These are phyloP conservation scores for Pseudohyphozyma bogoriensis DNA, from an alignment of 768 basidiomycete species.

Conservation along the genomic window DNA sequence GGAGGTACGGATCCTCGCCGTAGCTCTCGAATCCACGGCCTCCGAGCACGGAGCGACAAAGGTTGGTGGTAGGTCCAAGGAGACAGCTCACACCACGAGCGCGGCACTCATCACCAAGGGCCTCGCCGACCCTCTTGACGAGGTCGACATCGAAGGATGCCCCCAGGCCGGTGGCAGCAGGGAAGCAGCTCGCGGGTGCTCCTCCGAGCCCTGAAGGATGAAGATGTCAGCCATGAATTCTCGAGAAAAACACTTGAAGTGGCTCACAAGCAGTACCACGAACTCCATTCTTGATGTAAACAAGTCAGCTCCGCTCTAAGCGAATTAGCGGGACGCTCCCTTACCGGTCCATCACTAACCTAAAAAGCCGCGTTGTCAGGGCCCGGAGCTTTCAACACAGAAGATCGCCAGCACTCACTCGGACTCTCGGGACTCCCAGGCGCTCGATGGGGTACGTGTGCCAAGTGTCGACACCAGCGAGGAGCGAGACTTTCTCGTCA, in stretches of 20 bases:
- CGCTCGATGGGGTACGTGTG: not conserved
- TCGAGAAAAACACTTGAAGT: too few species aligned
- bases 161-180: slow-evolving; percentile 48
- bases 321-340: too few species aligned
- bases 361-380: too few species aligned
- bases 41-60: slow-evolving; percentile 33
- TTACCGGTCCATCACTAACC: too few species aligned
- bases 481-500: not conserved
- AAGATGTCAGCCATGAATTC: too few species aligned
- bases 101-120: slow-evolving; percentile 48
- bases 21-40: slow-evolving; percentile 36
- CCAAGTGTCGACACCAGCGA: not conserved
- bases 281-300: too few species aligned
- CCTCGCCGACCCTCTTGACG: slow-evolving; percentile 44
- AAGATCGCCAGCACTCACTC: too few species aligned
- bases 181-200: slow-evolving; percentile 51
- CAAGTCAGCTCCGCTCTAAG: too few species aligned
- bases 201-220: too few species aligned
- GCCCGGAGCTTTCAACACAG: too few species aligned
- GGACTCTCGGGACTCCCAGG: not conserved
- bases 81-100: slow-evolving; percentile 42
- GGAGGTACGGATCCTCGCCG: slow-evolving; percentile 13
- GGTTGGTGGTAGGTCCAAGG: slow-evolving; percentile 35
- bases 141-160: slow-evolving; percentile 51
- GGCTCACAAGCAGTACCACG: too few species aligned